Evolutionary conservation across 441 rosid genomes (phyloP).

Genomic region (Omphalea diandra): DNA sequence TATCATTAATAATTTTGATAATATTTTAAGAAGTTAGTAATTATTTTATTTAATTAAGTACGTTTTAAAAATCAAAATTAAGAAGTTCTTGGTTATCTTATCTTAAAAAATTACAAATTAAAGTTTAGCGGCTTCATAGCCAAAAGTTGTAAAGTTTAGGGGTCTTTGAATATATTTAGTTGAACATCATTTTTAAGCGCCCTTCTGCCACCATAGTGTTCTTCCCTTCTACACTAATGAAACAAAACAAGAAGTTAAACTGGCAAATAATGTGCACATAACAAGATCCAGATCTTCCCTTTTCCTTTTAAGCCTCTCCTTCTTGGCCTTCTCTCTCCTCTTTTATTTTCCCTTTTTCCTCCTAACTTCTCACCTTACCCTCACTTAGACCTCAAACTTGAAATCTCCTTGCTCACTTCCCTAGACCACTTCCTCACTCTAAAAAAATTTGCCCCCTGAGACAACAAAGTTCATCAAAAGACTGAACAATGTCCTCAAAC

Average conservation of each 20-base stretch:
- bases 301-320: conserved; percentile 34
- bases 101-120: no score
- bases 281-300: conserved; percentile 47
- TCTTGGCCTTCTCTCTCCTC: conserved; percentile 38
- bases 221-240: background rate
- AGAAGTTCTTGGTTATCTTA: no score
- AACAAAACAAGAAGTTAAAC: background rate
- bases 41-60: no score
- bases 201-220: no score
- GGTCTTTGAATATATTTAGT: no score
- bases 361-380: conserved; percentile 20
- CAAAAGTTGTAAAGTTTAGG: no score
- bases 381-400: conserved; percentile 26
- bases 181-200: no score
- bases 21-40: no score
- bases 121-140: no score
- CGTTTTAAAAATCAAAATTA: no score
- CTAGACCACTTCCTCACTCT: conserved; percentile 57
- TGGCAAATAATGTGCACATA: conserved; percentile 25
- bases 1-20: no score
- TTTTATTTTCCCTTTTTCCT: conserved; percentile 29
- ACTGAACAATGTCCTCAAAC: conserved; percentile 36
- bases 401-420: conserved; percentile 68
- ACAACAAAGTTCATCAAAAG: conserved; percentile 34
- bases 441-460: conserved; percentile 27